Conservation (phyloP, 192 early-diverging fungal species). For the Coemansia reversa region DNA sequence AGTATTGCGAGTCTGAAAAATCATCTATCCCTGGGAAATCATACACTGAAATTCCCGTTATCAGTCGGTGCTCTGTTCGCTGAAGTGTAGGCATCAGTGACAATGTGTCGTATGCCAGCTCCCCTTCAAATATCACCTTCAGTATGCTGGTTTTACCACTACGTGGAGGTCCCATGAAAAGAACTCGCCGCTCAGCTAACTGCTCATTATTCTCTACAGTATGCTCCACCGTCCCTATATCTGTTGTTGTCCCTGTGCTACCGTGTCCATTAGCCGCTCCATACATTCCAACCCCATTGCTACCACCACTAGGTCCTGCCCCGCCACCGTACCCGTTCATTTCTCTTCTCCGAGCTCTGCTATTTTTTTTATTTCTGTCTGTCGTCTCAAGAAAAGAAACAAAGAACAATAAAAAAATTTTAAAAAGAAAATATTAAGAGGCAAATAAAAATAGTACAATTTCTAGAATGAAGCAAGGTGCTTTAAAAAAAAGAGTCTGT, state of each 20-base stretch:
- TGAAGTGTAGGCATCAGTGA: conserved; percentile 38
- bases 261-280: conserved; percentile 7
- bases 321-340: conserved; percentile 1
- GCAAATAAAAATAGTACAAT: no score
- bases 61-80: conserved; percentile 32
- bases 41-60: conserved; percentile 62
- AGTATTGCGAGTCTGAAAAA: conserved; percentile 67
- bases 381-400: no score
- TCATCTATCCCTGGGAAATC: conserved; percentile 91
- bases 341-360: no score
- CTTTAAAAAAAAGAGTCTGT: no score
- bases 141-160: conserved; percentile 54
- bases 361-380: no score
- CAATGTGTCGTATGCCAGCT: conserved; percentile 33
- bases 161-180: conserved; percentile 49
- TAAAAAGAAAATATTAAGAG: no score
- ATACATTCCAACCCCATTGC: conserved; percentile 22
- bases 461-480: no score
- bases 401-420: no score
- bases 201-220: conserved; percentile 9
- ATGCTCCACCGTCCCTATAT: conserved; percentile 17
- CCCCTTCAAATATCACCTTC: conserved; percentile 37
- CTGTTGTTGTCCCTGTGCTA: conserved; percentile 24
- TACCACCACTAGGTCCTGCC: background rate
- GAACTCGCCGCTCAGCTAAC: conserved; percentile 45